Conservation (phyloP, 2,329 filamentous ascomycete genomes). For the Aspergillaceae sp. region DNA sequence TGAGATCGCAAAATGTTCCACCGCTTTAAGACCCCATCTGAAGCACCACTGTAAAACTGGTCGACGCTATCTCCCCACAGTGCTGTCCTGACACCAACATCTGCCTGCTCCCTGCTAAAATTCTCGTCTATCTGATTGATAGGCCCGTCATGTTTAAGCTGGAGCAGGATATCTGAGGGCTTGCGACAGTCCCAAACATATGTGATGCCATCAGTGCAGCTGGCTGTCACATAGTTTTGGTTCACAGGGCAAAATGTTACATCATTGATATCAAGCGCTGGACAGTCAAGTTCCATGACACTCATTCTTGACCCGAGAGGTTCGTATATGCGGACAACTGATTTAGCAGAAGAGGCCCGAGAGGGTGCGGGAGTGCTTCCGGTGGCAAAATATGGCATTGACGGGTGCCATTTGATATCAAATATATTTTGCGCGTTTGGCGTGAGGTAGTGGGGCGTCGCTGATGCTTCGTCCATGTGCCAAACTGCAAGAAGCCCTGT, state of each 20-base stretch:
- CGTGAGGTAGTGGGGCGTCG: slow-evolving; percentile 30
- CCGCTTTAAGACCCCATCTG: slow-evolving; percentile 51
- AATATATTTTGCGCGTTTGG: slow-evolving; percentile 48
- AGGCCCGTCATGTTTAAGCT: slow-evolving; percentile 43
- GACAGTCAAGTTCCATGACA: slow-evolving; percentile 46
- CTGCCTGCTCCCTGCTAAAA: slow-evolving; percentile 40
- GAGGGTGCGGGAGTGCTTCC: slow-evolving; percentile 37
- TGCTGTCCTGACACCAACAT: slow-evolving; percentile 51
- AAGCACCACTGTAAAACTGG: slow-evolving; percentile 51
- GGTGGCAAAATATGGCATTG: slow-evolving; percentile 43
- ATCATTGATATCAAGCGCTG: slow-evolving; percentile 54
- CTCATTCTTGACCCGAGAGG: slow-evolving; percentile 26
- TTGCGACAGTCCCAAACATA: slow-evolving; percentile 54
- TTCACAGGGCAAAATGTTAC: slow-evolving; percentile 42
- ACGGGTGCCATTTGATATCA: slow-evolving; percentile 50
- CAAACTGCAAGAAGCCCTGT: slow-evolving; percentile 49
- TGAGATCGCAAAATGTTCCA: slow-evolving; percentile 50
- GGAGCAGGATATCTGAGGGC: slow-evolving; percentile 39
- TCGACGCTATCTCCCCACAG: slow-evolving; percentile 47
- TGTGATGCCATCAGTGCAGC: slow-evolving; percentile 51
- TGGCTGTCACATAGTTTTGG: slow-evolving; percentile 46
- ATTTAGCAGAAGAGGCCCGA: slow-evolving; percentile 33
- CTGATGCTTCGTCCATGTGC: slow-evolving; percentile 37
- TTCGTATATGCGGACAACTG: slow-evolving; percentile 47
- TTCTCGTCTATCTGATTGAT: slow-evolving; percentile 38